Evolutionary conservation across 148 eudicot genomes (phyloP), one percentile per base, ranked within the genome.

Genomic region (Selenicereus undatus): DNA sequence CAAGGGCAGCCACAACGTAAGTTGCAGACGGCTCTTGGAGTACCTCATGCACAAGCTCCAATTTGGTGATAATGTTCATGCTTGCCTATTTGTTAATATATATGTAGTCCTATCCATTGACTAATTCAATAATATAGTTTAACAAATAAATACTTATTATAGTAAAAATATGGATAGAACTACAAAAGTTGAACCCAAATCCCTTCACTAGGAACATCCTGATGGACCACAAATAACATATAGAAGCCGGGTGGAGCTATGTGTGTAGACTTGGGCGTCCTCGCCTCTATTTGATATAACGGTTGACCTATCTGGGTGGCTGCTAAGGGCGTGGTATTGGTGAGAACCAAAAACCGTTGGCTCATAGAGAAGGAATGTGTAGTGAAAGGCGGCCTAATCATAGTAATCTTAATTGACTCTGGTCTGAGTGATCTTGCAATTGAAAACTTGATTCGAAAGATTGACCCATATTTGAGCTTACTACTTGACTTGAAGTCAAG

Each of bases 341-440:
- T 65, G 16, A 84, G 58, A 14, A 84, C 81, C 29, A 84, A 62
- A 32, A 81, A 1, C 50, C 86, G 76, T 27, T 84, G 83, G 70
- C 85, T 90, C 91, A 91, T 91, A 0, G 95, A 83, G 71, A 89
- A 90, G 14, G 98, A 91, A 48, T 92, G 98, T 22, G 98, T 94
- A 35, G 76, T 89, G 66, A 94, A 94, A 10, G 93, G 78, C n/a
- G n/a, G n/a, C n/a, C n/a, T n/a, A n/a, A n/a, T n/a, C n/a, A n/a
- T n/a, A n/a, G n/a, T n/a, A n/a, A 93, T 87, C 35, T 29, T 82
- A 11, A 94, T 45, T 43, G 71, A 73, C 78, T 22, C 75, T 8
- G 2, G 66, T 11, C 88, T 78, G 13, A 89, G 0, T 16, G 0
- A 4, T 1, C 89, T 90, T 1, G 70, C 9, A 11, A 86, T 29